Evolutionary conservation across 257 asterid species (phyloP).

Genomic region (Primulina huaijiensis): DNA sequence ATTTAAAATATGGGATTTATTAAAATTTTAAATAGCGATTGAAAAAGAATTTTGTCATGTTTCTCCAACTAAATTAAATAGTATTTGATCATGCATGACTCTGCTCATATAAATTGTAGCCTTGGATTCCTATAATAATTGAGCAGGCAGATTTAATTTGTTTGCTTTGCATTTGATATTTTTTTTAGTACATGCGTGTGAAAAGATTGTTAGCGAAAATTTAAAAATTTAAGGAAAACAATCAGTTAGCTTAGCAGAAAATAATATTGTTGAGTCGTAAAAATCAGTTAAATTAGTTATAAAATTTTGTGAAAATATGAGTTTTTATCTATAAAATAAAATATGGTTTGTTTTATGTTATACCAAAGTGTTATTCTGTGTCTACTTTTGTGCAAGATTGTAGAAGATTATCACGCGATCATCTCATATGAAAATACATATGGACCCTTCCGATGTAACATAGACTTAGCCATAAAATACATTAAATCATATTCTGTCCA

Average conservation of each 20-base stretch:
- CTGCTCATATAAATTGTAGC: conserved; percentile 31
- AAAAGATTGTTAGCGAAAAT: neutral
- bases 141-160: conserved; percentile 30
- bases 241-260: no score
- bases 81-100: conserved; percentile 28
- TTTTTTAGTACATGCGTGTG: neutral
- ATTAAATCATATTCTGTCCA: no score
- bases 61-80: conserved; percentile 28
- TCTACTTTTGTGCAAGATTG: no score
- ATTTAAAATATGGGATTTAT: conserved; percentile 19
- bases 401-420: no score
- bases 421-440: no score
- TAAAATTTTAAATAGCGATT: conserved; percentile 15
- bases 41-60: conserved; percentile 40
- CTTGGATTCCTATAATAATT: conserved; percentile 43
- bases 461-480: no score
- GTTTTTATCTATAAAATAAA: no score
- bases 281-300: no score
- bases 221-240: no score
- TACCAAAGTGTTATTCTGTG: no score
- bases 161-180: conserved; percentile 9
- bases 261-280: neutral
- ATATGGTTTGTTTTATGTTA: no score
- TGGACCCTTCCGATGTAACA: no score
- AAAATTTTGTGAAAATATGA: neutral